These are phyloP conservation scores for Beauveria sp. DNA, from an alignment of 2,329 filamentous ascomycete genomes.

Conservation along the genomic window DNA sequence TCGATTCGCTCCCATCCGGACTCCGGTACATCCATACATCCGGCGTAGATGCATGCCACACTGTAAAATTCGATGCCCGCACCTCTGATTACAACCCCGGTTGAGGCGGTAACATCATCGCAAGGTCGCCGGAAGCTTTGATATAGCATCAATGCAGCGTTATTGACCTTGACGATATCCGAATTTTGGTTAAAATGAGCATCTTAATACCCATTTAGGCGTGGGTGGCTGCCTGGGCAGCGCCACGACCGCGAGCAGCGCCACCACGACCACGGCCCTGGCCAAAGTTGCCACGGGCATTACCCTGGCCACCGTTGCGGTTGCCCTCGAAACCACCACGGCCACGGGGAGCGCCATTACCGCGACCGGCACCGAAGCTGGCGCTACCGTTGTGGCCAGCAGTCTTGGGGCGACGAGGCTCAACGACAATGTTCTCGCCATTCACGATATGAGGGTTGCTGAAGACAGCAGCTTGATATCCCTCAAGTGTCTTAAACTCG, in stretches of 20 bases:
- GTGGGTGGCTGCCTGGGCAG: slow-evolving; percentile 42
- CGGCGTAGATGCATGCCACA: not conserved
- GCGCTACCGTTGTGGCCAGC: slow-evolving; percentile 58
- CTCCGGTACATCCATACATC: slow-evolving; percentile 8
- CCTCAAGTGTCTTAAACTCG: slow-evolving; percentile 75
- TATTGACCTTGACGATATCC: not conserved
- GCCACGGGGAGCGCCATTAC: slow-evolving; percentile 53
- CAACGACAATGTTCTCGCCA: slow-evolving; percentile 75
- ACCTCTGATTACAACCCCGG: not conserved
- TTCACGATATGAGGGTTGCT: slow-evolving; percentile 83
- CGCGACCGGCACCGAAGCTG: slow-evolving; percentile 56
- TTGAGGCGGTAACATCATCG: not conserved
- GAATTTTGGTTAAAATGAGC: not conserved
- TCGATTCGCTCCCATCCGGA: slow-evolving; percentile 13
- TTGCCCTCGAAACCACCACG: slow-evolving; percentile 65
- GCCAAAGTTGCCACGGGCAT: slow-evolving; percentile 61
- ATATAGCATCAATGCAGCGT: not conserved
- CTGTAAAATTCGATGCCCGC: slow-evolving; percentile 2
- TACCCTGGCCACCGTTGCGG: slow-evolving; percentile 57
- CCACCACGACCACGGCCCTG: slow-evolving; percentile 59
- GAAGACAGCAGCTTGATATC: slow-evolving; percentile 73
- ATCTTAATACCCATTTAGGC: slow-evolving; percentile 28
- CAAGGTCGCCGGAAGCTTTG: not conserved
- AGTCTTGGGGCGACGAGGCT: slow-evolving; percentile 77
- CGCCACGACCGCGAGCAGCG: slow-evolving; percentile 56